Evolutionary conservation across 2,329 filamentous ascomycete genomes (phyloP), one percentile per base, ranked within the genome.

Genomic region (Ustulina deusta): DNA sequence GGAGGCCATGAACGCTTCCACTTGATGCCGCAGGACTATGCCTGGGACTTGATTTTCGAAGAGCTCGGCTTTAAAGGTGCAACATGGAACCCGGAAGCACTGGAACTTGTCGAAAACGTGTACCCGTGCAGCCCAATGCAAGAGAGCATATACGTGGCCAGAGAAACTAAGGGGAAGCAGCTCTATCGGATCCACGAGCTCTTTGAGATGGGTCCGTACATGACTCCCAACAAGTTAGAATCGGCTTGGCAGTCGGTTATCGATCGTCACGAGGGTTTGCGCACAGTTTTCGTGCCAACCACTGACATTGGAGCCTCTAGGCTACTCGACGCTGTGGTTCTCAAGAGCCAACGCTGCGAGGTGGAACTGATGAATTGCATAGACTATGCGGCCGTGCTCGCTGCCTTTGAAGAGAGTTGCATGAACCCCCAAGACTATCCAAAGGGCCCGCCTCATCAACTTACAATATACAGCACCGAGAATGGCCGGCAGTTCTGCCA

Each of bases 281-380:
- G 61, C 32, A 63, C 61, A n/a, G n/a, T 63, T 20, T 63, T 63
- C 40, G 52, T 58, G 15, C 61, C 61, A 22, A 32, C 52, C 32
- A 51, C 32, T n/a, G 61, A 58, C n/a, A 9, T 46, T 40, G 42
- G 42, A 25, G 57, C 52, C 15, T 63, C 61, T 4, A 57, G 61
- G 34, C 22, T 63, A 63, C 61, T 63, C 40, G 61, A 63, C 32
- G 61, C 61, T 15, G 61, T 63, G 22, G 61, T 63, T 49, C 52
- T 63, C 15, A 57, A 34, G 52, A 63, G n/a, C 5, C 4, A 29
- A 9, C 32, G 22, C 22, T 49, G 42, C 32, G n/a, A 51, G 11
- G 17, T 58, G 17, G 42, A 60, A 49, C 44, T 27, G 27, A 38
- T 32, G 20, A 17, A 36, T 13, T 20, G 42, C 42, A 11, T 9